A percentile compares a stretch with the other conserved stretches of the same genome.
phyloP scores from a whole-genome alignment of 108 stramenopile genomes.

The Cyclotella atomus region DNA sequence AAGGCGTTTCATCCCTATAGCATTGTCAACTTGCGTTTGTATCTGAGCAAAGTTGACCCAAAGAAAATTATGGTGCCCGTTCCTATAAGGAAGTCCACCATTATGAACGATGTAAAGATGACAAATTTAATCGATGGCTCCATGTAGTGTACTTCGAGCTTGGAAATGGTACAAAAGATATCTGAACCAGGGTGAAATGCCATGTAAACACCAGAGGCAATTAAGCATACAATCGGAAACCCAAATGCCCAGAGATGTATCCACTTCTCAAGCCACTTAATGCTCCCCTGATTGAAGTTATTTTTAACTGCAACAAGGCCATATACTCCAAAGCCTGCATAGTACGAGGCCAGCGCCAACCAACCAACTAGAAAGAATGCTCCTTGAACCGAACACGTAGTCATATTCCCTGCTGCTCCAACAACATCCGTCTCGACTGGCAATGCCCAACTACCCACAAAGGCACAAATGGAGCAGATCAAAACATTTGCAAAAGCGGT shows the following conservation, averaged over 20 bases:
- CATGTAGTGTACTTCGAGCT: not conserved
- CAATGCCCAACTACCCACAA: constrained; percentile 28
- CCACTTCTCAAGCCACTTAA: constrained; percentile 37
- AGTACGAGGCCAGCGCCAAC: constrained; percentile 23
- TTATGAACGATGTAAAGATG: not conserved
- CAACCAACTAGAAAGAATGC: not conserved
- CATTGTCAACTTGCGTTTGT: constrained; percentile 11
- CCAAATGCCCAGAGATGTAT: constrained; percentile 25
- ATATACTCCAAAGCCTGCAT: constrained; percentile 29
- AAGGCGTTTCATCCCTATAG: constrained; percentile 18
- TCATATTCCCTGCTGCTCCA: constrained; percentile 28
- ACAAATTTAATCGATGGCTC: not conserved
- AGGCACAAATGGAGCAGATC: constrained; percentile 13
- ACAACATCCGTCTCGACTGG: constrained; percentile 16
- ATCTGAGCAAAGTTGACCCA: constrained; percentile 22
- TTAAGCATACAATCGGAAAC: not conserved
- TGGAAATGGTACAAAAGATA: not conserved
- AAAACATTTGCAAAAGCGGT: not conserved
- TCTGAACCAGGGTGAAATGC: not conserved
- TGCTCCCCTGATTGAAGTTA: constrained; percentile 34
- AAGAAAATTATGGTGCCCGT: constrained; percentile 6
- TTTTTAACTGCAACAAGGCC: constrained; percentile 29
- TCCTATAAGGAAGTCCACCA: not conserved
- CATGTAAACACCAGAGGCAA: not conserved
- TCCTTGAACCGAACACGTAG: constrained; percentile 26